A percentile compares a stretch with the other conserved stretches of the same genome.
These are phyloP conservation scores for Exophiala spinifera DNA, from an alignment of 2,329 filamentous ascomycete species.

Conservation along the genomic window DNA sequence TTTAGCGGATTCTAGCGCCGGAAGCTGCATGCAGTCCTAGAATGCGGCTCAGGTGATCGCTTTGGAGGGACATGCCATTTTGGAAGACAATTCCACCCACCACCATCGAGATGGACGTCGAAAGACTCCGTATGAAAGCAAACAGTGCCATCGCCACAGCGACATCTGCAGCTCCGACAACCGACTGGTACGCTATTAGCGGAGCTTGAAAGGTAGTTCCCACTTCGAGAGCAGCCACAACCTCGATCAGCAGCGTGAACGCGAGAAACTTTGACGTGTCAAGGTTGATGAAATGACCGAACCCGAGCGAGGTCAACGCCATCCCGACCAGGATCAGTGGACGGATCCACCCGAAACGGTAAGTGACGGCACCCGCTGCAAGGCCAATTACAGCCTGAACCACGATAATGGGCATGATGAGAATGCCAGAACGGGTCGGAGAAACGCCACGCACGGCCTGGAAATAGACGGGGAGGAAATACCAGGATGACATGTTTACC, in stretches of 20 bases:
- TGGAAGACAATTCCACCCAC: slow-evolving; percentile 52
- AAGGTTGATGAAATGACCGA: slow-evolving; percentile 47
- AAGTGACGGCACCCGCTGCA: slow-evolving; percentile 46
- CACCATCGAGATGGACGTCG: slow-evolving; percentile 56
- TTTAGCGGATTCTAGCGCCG: too few relatives aligned
- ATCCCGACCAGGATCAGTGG: slow-evolving; percentile 46
- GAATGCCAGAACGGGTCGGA: slow-evolving; percentile 54
- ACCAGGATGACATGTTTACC: neutral
- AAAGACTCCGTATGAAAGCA: slow-evolving; percentile 57
- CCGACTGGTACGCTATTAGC: slow-evolving; percentile 53
- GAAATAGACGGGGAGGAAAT: slow-evolving; percentile 71
- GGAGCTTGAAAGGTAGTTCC: slow-evolving; percentile 54
- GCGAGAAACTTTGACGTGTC: slow-evolving; percentile 42
- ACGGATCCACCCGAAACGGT: slow-evolving; percentile 47
- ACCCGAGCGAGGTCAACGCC: slow-evolving; percentile 42
- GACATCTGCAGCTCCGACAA: slow-evolving; percentile 45
- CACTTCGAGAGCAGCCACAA: slow-evolving; percentile 39
- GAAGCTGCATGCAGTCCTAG: too few relatives aligned
- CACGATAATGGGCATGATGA: slow-evolving; percentile 61
- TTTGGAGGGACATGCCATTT: slow-evolving; percentile 23
- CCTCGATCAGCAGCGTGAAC: slow-evolving; percentile 40
- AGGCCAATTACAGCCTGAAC: slow-evolving; percentile 45
- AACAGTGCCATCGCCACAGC: slow-evolving; percentile 62
- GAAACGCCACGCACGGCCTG: slow-evolving; percentile 63
- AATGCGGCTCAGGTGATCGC: too few relatives aligned